Conservation (phyloP, 345 rosid genomes). For the Ailanthus altissimus region DNA sequence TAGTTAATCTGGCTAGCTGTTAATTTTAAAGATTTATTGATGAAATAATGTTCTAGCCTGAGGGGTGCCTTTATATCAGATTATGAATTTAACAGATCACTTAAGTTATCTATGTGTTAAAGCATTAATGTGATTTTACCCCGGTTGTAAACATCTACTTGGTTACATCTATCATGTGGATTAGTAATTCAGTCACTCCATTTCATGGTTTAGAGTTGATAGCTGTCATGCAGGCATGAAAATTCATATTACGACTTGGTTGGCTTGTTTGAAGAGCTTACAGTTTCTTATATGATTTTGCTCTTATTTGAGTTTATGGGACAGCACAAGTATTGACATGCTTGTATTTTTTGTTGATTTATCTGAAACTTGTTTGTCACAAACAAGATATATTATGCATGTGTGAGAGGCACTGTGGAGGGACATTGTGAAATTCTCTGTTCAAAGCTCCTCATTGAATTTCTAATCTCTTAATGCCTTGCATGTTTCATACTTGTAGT, state of each 20-base stretch:
- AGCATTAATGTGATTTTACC: not conserved
- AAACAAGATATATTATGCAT: not conserved
- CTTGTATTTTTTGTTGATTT: not conserved
- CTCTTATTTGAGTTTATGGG: not conserved
- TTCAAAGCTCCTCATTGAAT: not conserved
- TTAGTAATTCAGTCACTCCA: not conserved
- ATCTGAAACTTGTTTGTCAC: not conserved
- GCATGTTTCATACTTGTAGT: too few relatives aligned
- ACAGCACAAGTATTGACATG: not conserved
- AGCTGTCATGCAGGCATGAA: not conserved
- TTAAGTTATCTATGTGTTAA: conserved; percentile 1
- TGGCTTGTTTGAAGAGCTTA: not conserved
- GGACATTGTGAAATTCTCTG: not conserved
- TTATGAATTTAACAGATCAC: not conserved
- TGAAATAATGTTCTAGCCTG: not conserved
- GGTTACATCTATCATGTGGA: not conserved
- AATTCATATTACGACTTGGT: not conserved
- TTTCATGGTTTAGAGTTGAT: not conserved
- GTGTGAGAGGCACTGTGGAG: not conserved
- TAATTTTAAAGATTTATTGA: not conserved
- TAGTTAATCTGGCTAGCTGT: not conserved
- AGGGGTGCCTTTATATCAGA: not conserved
- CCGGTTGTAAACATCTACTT: not conserved
- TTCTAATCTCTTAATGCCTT: too few relatives aligned
- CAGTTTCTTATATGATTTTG: not conserved